Conservation (phyloP, 2,329 filamentous ascomycete genomes). For the Mariannaea elegans region DNA sequence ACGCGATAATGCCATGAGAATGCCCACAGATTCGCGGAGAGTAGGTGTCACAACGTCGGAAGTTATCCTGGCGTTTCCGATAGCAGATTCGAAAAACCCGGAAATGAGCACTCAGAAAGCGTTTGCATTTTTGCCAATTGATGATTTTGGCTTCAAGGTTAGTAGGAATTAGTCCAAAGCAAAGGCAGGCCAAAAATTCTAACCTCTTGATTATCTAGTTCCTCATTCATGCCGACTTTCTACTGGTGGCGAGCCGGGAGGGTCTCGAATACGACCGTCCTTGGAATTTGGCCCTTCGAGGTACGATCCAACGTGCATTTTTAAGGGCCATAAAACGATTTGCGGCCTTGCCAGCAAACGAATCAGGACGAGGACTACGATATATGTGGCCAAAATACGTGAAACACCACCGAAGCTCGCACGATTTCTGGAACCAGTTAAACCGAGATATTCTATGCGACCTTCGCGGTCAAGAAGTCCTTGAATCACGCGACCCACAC, state of each 20-base stretch:
- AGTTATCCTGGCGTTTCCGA: slow-evolving; percentile 10
- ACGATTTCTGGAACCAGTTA: not conserved
- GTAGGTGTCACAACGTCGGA: slow-evolving; percentile 2
- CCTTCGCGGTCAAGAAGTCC: not conserved
- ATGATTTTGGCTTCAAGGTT: slow-evolving; percentile 27
- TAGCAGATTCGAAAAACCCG: not conserved
- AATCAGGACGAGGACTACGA: not conserved
- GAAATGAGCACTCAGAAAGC: slow-evolving; percentile 24
- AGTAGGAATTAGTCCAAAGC: not conserved
- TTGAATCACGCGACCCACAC: not conserved
- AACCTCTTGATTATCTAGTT: slow-evolving; percentile 24
- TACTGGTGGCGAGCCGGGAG: slow-evolving; percentile 36
- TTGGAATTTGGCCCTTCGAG: slow-evolving; percentile 31
- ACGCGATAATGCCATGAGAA: not conserved
- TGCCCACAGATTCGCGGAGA: not conserved
- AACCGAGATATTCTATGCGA: not conserved
- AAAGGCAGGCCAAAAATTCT: slow-evolving; percentile 11
- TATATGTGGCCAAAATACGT: slow-evolving; percentile 8
- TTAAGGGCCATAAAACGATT: not conserved
- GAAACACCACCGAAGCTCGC: not conserved
- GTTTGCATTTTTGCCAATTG: slow-evolving; percentile 40
- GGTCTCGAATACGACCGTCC: slow-evolving; percentile 27
- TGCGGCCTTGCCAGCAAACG: not conserved
- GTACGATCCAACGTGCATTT: not conserved
- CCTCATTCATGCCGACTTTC: slow-evolving; percentile 39